phyloP scores from a whole-genome alignment of 2,329 filamentous ascomycete genomes.

The Trichoderma afroharzianum region DNA sequence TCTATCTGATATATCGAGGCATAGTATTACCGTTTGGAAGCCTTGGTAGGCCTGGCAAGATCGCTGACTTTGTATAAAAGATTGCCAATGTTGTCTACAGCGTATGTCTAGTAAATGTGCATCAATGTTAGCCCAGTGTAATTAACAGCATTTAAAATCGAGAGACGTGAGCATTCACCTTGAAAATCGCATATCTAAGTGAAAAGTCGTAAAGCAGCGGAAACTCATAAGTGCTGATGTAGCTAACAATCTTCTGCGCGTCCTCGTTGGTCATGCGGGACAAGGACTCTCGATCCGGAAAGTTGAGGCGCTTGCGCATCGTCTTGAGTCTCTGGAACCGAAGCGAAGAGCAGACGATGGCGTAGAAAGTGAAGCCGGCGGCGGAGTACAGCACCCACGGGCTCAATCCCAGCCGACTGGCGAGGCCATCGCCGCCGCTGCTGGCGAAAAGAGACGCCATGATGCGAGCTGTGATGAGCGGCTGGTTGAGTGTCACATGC shows the following conservation, averaged over 20 bases:
- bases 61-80: conserved; percentile 36
- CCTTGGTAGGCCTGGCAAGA: conserved; percentile 30
- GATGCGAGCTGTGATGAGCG: background rate
- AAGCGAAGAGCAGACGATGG: conserved; percentile 33
- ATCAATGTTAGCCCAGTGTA: background rate
- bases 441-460: background rate
- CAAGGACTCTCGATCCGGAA: conserved; percentile 34
- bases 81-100: conserved; percentile 36
- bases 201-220: conserved; percentile 36
- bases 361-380: conserved; percentile 30
- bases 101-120: conserved; percentile 35
- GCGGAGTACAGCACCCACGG: conserved; percentile 18
- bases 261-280: conserved; percentile 41
- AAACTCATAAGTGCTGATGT: conserved; percentile 34
- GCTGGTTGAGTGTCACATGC: background rate
- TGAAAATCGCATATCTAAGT: conserved; percentile 40
- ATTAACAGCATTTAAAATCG: background rate
- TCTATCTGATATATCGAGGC: background rate
- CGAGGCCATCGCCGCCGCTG: background rate
- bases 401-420: background rate
- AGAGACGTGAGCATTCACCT: conserved; percentile 25
- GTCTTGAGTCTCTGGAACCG: conserved; percentile 35
- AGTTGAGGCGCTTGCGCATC: conserved; percentile 31
- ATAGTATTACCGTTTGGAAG: conserved; percentile 34
- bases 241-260: conserved; percentile 42